These are phyloP conservation scores for Termitomyces sp. DNA, from an alignment of 768 basidiomycete genomes.

Conservation along the genomic window DNA sequence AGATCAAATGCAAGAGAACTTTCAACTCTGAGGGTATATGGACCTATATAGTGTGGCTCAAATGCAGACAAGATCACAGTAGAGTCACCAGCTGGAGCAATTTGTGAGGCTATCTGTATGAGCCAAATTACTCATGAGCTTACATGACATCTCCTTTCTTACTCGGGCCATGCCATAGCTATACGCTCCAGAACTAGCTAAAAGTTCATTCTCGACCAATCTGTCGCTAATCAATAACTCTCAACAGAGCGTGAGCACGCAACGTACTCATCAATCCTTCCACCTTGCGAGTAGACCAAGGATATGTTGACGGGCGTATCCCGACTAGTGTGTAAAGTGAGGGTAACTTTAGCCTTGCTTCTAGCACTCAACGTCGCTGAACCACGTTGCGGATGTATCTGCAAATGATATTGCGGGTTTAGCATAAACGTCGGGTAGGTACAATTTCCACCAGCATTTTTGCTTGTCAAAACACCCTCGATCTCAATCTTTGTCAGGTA, in stretches of 20 bases:
- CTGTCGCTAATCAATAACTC: conserved; percentile 21
- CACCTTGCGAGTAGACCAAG: conserved; percentile 69
- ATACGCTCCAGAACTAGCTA: conserved; percentile 75
- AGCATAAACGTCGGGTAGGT: conserved; percentile 76
- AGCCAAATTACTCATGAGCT: conserved; percentile 6
- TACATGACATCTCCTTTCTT: conserved; percentile 49
- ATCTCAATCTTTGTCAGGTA: conserved; percentile 31
- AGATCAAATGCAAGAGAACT: conserved; percentile 59
- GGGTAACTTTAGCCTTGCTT: conserved; percentile 32
- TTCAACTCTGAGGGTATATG: conserved; percentile 60
- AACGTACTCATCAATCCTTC: conserved; percentile 70
- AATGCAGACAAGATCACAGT: conserved; percentile 84
- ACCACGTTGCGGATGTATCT: conserved; percentile 35
- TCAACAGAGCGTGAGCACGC: not conserved
- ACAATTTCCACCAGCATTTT: conserved; percentile 82
- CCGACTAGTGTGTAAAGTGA: conserved; percentile 51
- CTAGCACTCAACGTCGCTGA: conserved; percentile 6
- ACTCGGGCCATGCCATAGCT: conserved; percentile 66
- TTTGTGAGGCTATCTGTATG: not conserved
- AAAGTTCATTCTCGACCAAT: conserved; percentile 61
- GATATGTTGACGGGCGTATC: conserved; percentile 71
- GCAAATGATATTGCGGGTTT: conserved; percentile 85
- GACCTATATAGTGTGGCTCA: conserved; percentile 61
- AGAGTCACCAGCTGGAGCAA: conserved; percentile 62
- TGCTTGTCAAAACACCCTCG: conserved; percentile 54